Base-by-base conservation (phyloP, 148 eudicot species). In the Heliosperma pusillum region DNA sequence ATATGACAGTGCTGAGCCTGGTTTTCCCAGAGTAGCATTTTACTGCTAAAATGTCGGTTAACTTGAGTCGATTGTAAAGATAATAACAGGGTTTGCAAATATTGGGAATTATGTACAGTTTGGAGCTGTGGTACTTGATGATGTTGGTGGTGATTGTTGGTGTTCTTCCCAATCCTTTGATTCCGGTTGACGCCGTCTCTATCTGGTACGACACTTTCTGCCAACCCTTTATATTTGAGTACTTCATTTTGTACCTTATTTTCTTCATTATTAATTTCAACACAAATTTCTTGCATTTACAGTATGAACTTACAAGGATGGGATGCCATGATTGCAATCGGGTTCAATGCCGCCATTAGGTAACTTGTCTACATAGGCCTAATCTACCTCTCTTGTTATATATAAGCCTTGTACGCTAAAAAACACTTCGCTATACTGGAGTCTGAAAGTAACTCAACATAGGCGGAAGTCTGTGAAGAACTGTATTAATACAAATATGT, bases 41-140 rank as follows among this genome's bases (percentile, higher is more conserved):
- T 59, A 59, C 26, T 2, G 64, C 64, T 24, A 8, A 59, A 59
- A 21, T 22, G 13, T 59, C 63, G 12, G 22, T 9, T 19, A 0
- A 6, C 10, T 59, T 17, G 12, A 2, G 24, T 7, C 6, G 27
- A 20, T 59, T 59, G 26, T 20, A 11, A 22, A 22, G 53, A 47
- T 47, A 13, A 47, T 47, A 47, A 47, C 55, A 27, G 30, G 40
- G 62, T 69, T 79, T 70, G n/a, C 22, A 9, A 63, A 63, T 73
- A 65, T 73, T 67, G 55, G 27, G 47, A 12, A 62, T 22, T 82
- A 83, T 68, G 29, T 82, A 83, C 86, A 91, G 97, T 84, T 87
- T 91, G 90, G 97, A 91, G 85, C 86, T 86, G 62, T 91, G 93
- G 97, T 91, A 91, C 80, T 82, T 91, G 79, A 91, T 89, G 93